Percentiles rank a stretch among this genome's conserved stretches.
Conservation (phyloP, 2,329 filamentous ascomycete genomes). For the Ustulina deusta region DNA sequence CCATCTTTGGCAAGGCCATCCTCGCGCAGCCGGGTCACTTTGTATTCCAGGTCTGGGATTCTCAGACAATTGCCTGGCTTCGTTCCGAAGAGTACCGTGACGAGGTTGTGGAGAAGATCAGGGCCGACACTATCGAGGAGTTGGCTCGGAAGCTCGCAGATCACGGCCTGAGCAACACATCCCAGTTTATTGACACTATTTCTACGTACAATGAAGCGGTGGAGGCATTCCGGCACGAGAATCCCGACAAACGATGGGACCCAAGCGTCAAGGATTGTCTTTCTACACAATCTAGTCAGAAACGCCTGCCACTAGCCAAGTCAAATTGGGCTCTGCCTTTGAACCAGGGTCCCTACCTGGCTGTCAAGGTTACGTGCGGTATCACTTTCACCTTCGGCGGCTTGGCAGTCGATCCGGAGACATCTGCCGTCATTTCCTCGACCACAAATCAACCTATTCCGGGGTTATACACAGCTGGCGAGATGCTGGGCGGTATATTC, state of each 20-base stretch:
- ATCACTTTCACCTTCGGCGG: slow-evolving; percentile 2
- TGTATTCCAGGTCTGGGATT: slow-evolving; percentile 11
- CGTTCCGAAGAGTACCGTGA: slow-evolving; percentile 4
- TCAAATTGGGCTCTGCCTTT: slow-evolving; percentile 11
- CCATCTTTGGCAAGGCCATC: slow-evolving; percentile 6
- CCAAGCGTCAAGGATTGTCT: slow-evolving; percentile 1
- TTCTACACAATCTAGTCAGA: slow-evolving; percentile 5
- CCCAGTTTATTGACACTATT: not conserved
- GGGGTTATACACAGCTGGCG: not conserved
- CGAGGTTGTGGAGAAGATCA: slow-evolving; percentile 2
- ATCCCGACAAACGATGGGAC: slow-evolving; percentile 4
- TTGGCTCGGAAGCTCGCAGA: slow-evolving; percentile 1
- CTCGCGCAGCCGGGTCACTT: slow-evolving; percentile 10
- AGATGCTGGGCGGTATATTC: slow-evolving; percentile 10
- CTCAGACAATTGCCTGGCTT: slow-evolving; percentile 1
- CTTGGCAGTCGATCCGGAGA: slow-evolving; percentile 3
- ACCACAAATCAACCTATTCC: slow-evolving; percentile 5
- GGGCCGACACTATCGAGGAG: slow-evolving; percentile 2
- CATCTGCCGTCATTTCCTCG: not conserved
- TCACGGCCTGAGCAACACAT: not conserved
- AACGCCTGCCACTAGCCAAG: not conserved
- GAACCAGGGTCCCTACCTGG: slow-evolving; percentile 3
- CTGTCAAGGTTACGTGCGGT: slow-evolving; percentile 4
- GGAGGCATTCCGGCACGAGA: not conserved
- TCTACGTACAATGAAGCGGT: slow-evolving; percentile 6